Evolutionary conservation across 2,329 filamentous ascomycete genomes (phyloP), one percentile per base, ranked within the genome.

Genomic region (Trichophyton benhamiae): DNA sequence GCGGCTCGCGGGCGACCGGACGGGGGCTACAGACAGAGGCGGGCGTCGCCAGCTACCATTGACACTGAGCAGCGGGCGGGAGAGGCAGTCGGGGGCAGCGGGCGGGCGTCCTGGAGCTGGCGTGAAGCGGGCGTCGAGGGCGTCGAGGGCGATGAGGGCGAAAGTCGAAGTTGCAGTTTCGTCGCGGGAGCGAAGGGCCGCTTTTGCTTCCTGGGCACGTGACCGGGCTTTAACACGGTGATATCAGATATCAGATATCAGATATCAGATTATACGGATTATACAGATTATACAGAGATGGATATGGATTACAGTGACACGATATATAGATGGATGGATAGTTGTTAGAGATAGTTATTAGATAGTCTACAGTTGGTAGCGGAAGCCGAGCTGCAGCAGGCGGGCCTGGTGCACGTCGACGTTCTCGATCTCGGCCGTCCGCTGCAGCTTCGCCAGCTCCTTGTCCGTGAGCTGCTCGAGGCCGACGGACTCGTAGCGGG

Each of bases 371-470:
- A 58, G 57, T 6, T 58, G 57, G 66, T 79, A 83, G 36, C 81
- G 71, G 69, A 81, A 83, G 1, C 80, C 81, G 71, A 79, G 80
- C 69, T 83, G 80, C 70, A 82, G 63, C 58, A 71, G 69, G 60
- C 80, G 74, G 41, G 81, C 80, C 9, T 76, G 74, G 0, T 74
- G 77, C 61, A 82, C 64, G 63, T 78, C 76, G 49, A 82, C 76
- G 0, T 78, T 78, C 67, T 83, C 80, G 20, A 79, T 64, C 63
- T 81, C 77, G 0, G 79, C 80, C 17, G 80, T 82, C 66, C 76
- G 75, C 67, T 77, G 71, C 66, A 83, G 65, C 61, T 72, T 76
- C 61, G 66, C n/a, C 27, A 80, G 59, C 58, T 83, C 80, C 60
- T 74, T 75, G 33, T 78, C 75, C 0, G 74, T 77, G 58, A 83